Base-by-base conservation (phyloP, 495 filamentous ascomycete genomes). In the Neurospora sp. region DNA sequence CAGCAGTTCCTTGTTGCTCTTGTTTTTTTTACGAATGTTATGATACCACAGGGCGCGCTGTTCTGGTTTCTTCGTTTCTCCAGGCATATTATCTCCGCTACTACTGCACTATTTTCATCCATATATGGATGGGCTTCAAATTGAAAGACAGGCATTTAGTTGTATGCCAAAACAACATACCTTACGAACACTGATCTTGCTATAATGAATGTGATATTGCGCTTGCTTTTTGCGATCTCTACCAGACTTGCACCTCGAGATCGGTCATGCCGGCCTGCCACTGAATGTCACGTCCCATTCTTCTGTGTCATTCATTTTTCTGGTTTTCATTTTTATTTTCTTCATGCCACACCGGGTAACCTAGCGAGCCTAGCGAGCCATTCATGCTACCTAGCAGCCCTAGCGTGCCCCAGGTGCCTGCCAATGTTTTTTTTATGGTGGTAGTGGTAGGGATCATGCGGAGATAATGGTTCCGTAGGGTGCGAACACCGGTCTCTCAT, bases 21-120 rank as follows among this genome's bases (percentile, higher is more conserved):
- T 22, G 6, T 66, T 71, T 71, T 38, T 59, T 73, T 61, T 3
- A 73, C 39, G 72, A 73, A 69, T 39, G 44, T 70, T 70, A 70
- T 73, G 72, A 73, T 73, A 73, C 72, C 72, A 73, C 68, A 40
- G 22, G 38, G 41, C 70, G 41, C 70, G 40, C 11, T 46, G 42
- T 46, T 46, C 42, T 46, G 69, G 69, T 20, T 70, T 31, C 69
- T 66, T 66, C 53, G 14, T 66, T 66, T 35, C 53, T 66, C 35
- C 53, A 18, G 27, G 27, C 53, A 66, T 35, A 35, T 35, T 66
- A 22, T 27, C 53, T 27, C 22, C 27, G 11, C 27, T 31, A 66
- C 27, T 66, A 66, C 53, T 22, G 11, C 48, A 59, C 48, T 46
- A 59, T 27, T 35, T 35, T 27, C 53, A 27, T 66, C 27, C 3